phyloP scores from a whole-genome alignment of 768 basidiomycete genomes.

The Boletus barrowsii region DNA sequence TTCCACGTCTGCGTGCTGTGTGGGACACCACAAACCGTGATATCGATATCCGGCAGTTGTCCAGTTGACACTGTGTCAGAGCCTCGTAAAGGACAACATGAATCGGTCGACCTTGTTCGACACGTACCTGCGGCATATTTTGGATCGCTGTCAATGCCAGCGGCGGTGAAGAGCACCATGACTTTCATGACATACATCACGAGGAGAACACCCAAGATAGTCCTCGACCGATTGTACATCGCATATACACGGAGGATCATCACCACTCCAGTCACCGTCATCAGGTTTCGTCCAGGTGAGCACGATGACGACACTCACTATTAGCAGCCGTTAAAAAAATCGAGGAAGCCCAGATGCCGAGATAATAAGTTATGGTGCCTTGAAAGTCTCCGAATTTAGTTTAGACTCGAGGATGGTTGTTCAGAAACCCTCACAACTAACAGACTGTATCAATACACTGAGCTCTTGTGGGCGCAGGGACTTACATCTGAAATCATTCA shows the following conservation, averaged over 20 bases:
- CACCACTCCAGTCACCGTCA: not conserved
- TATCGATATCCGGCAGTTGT: not conserved
- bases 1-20: not conserved
- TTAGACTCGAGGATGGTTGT: too few species aligned
- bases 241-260: constrained; percentile 2
- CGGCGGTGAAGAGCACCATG: not conserved
- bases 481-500: not conserved
- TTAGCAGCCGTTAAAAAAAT: not conserved
- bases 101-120: too few species aligned
- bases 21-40: not conserved
- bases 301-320: not conserved
- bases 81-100: too few species aligned
- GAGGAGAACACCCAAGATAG: not conserved
- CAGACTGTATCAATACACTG: not conserved
- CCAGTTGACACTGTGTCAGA: not conserved
- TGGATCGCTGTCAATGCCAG: not conserved
- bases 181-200: not conserved
- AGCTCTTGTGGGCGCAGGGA: not conserved
- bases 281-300: not conserved
- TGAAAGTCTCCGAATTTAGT: not conserved
- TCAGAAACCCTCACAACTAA: not conserved
- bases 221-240: not conserved
- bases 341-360: not conserved
- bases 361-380: not conserved
- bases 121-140: not conserved